phyloP scores from a whole-genome alignment of 1,284 basidiomycete genomes.

The Chondrostereum purpureum region DNA sequence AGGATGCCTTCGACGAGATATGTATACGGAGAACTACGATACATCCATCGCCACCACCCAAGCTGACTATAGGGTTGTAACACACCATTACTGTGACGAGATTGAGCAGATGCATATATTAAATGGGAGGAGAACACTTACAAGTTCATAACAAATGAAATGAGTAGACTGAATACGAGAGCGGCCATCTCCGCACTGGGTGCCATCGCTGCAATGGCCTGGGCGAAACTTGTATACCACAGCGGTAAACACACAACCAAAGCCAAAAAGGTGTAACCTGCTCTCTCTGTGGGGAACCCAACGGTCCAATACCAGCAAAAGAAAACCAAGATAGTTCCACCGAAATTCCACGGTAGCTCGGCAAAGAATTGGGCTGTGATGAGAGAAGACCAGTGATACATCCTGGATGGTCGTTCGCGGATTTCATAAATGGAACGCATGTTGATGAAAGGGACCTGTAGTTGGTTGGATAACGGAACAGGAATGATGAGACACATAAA shows the following conservation, averaged over 20 bases:
- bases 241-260: conserved; percentile 40
- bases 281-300: conserved; percentile 40
- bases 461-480: conserved; percentile 44
- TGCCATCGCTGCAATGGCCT: conserved; percentile 59
- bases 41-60: conserved; percentile 49
- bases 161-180: conserved; percentile 22
- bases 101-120: conserved; percentile 10
- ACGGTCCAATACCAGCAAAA: conserved; percentile 47
- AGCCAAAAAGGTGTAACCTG: conserved; percentile 48
- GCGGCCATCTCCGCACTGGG: conserved; percentile 42
- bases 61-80: conserved; percentile 38
- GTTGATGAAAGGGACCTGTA: conserved; percentile 48
- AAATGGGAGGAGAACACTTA: conserved; percentile 22
- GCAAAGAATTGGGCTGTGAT: conserved; percentile 43
- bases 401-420: conserved; percentile 59
- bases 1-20: conserved; percentile 39
- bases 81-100: conserved; percentile 25
- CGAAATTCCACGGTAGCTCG: conserved; percentile 43
- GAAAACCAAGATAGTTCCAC: conserved; percentile 51
- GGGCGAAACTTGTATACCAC: conserved; percentile 50
- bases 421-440: conserved; percentile 56
- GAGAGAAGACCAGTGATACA: conserved; percentile 80
- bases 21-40: conserved; percentile 56
- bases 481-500: conserved; percentile 43
- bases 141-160: conserved; percentile 46